Evolutionary conservation across 495 filamentous ascomycete genomes (phyloP).

Genomic region (Paragyromitra xinjiangensis): DNA sequence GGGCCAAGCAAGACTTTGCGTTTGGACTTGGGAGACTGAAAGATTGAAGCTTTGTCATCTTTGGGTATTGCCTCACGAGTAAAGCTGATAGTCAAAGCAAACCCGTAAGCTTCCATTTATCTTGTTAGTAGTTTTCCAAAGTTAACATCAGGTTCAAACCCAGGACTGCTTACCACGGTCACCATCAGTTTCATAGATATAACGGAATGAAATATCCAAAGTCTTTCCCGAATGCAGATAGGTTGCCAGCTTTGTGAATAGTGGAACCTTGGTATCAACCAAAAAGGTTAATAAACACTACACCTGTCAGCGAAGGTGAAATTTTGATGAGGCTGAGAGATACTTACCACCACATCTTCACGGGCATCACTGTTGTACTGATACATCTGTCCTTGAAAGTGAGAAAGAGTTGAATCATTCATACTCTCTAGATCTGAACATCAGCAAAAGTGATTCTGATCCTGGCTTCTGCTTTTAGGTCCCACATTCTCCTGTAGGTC

Average conservation of each 20-base stretch:
- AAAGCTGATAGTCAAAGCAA: not conserved
- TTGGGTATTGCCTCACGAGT: not conserved
- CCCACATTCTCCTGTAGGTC: no score
- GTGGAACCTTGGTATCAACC: not conserved
- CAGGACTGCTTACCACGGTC: not conserved
- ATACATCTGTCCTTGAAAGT: constrained; percentile 15
- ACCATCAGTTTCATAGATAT: not conserved
- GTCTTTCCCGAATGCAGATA: not conserved
- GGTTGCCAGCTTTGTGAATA: not conserved
- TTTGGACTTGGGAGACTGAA: constrained; percentile 8
- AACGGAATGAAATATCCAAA: not conserved
- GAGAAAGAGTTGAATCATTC: not conserved
- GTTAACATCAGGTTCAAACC: not conserved
- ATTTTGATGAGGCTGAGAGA: not conserved
- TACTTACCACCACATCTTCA: not conserved
- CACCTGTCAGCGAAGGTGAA: not conserved
- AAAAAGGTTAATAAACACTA: constrained; percentile 9
- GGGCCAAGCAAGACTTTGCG: not conserved
- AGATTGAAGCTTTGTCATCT: not conserved
- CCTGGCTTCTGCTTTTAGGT: no score
- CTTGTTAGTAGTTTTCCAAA: not conserved
- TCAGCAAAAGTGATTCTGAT: no score
- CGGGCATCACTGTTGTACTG: not conserved
- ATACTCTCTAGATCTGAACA: not conserved
- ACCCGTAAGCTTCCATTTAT: not conserved